phyloP scores from a whole-genome alignment of 805 yeast genomes.

The Saccharomycopsis schoenii region DNA sequence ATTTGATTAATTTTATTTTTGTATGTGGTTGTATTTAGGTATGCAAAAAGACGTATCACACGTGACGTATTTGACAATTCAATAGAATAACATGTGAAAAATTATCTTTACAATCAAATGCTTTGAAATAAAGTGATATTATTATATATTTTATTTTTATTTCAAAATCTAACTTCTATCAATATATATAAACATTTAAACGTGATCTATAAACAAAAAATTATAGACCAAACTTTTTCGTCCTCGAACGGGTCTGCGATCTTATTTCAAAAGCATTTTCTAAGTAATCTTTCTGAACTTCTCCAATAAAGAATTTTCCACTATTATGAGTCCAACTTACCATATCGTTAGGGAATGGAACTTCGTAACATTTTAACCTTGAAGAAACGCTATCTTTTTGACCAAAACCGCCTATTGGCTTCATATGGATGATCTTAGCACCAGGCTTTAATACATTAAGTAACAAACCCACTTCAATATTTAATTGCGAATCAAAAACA shows the following conservation, averaged over 20 bases:
- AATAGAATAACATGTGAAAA: conserved; percentile 1
- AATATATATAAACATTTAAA: not conserved
- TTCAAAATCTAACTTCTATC: not conserved
- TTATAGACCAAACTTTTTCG: not conserved
- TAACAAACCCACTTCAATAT: conserved; percentile 54
- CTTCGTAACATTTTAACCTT: not conserved
- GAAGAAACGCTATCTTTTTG: conserved; percentile 21
- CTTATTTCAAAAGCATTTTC: not conserved
- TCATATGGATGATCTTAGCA: conserved; percentile 67
- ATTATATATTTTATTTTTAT: no score
- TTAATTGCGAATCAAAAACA: conserved; percentile 68
- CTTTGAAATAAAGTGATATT: no score
- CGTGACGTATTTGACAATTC: not conserved
- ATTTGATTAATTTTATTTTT: not conserved
- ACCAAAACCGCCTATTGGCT: conserved; percentile 34
- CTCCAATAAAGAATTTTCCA: conserved; percentile 67
- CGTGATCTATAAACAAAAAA: not conserved
- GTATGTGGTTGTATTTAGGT: not conserved
- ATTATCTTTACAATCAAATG: not conserved
- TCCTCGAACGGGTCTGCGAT: conserved; percentile 6
- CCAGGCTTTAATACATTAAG: conserved; percentile 61
- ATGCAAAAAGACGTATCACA: not conserved
- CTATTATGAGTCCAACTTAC: conserved; percentile 86
- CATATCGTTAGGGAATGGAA: conserved; percentile 31
- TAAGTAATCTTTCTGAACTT: conserved; percentile 37